Evolutionary conservation across 1,284 basidiomycete species (phyloP), one percentile per base, ranked within the genome.

Genomic region (Ustilago cynodontis): DNA sequence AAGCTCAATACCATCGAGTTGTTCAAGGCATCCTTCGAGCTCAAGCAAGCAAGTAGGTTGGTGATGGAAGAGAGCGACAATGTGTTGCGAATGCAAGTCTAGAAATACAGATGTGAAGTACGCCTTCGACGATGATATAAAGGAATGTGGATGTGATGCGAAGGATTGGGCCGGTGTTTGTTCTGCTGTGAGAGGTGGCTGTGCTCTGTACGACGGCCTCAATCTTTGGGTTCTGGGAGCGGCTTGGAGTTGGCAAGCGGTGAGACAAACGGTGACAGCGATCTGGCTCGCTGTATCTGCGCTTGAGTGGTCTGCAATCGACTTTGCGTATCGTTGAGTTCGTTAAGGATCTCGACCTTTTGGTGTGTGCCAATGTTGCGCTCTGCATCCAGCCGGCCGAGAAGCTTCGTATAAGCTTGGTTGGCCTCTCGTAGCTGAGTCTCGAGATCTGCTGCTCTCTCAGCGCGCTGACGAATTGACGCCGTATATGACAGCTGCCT

Each of bases 321-420:
- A 49, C 54, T 62, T 24, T 71, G 65, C 2, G 69, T 51, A 22
- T 77, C 71, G 59, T 76, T 78, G 58, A 78, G 70, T 59, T 78
- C 78, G 56, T 79, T 75, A 31, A 80, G 60, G 14, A 81, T 65
- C 49, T 78, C 69, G 41, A 79, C 66, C 58, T 73, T 71, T 20
- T 77, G 66, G 41, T 70, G 58, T 14, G 60, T 59, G 2, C 65
- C 76, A n/a, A 53, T 59, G 20, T 58, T 39, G 52, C 67, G 68
- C 45, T 71, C 65, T 18, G 62, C 57, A 16, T 79, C 78, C 59
- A 81, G n/a, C 13, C 61, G 41, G 24, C 65, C 56, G 9, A 67
- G 47, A 50, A 71, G 43, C 53, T 65, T 61, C 31, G 66, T 47
- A 43, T 76, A 70, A 31, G 72, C 68, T 20, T 49, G 56, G 22